Evolutionary conservation across 345 rosid genomes (phyloP).

Genomic region (Eucalyptus dawsonii): DNA sequence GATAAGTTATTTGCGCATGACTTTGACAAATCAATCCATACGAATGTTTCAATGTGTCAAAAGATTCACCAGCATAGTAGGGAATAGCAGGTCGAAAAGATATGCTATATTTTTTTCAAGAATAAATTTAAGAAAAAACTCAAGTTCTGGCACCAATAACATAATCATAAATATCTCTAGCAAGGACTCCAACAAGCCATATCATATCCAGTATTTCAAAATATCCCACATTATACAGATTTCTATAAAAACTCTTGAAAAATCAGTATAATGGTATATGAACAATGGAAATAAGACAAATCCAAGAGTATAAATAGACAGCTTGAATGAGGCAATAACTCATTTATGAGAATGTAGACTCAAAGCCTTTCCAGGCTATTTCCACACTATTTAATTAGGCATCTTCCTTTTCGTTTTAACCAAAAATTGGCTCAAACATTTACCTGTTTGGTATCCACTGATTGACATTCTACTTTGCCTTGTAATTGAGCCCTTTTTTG

Average conservation of each 20-base stretch:
- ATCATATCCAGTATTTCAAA: background rate
- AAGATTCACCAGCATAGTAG: background rate
- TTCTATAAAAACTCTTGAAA: background rate
- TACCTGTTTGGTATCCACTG: background rate
- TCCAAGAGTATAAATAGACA: background rate
- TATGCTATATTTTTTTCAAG: background rate
- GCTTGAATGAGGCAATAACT: background rate
- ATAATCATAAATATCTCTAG: background rate
- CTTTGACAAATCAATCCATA: background rate
- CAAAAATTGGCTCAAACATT: background rate
- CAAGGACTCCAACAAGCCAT: background rate
- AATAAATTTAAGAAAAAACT: background rate
- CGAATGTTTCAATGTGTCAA: background rate
- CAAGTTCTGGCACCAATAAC: background rate
- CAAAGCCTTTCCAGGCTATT: background rate
- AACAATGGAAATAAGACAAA: background rate
- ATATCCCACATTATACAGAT: background rate
- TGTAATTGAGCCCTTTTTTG: background rate
- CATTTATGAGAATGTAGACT: background rate
- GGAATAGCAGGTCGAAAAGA: background rate
- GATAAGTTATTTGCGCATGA: background rate
- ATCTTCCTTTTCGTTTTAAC: background rate
- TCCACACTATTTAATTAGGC: background rate
- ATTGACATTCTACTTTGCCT: background rate
- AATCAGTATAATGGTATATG: background rate